Base-by-base conservation (phyloP, 1,284 basidiomycete genomes). In the Fomes fomentarius region DNA sequence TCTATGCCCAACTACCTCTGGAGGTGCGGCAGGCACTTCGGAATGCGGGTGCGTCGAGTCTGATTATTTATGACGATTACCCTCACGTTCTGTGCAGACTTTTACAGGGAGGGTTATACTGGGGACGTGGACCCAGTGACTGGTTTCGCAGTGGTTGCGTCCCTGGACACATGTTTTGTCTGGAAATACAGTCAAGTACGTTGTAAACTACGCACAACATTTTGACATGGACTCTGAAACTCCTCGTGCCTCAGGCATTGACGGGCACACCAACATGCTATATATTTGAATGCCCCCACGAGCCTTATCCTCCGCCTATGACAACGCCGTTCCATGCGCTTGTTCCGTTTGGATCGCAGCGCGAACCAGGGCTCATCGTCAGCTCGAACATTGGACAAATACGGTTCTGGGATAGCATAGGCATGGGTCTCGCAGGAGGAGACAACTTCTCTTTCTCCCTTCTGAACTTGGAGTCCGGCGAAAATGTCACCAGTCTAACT, bases 321-420 rank as follows among this genome's bases (percentile, higher is more conserved):
- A 60, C 73, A 12, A 79, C 83, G 22, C 87, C 89, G 11, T 80
- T 85, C 50, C 83, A 89, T 63, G 82, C 77, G 4, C 78, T 93
- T 14, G 81, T 93, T 19, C 88, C 91, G 12, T 83, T 83, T 65
- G 83, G 82, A 7, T 61, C 77, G n/a, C 76, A 81, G 22, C 80
- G 89, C 26, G 91, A 93, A 70, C 91, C 91, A 19, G 91, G 90
- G 22, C 79, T 93, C 31, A 81, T 93, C 42, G 77, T 93, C 34
- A 69, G 87, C 50, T 87, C 89, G 9, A 72, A 76, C 11, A 73
- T 75, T 3, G 91, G 91, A 2, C 75, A 82, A 58, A 74, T 87
- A 54, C 82, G 87, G 50, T 89, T 90, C 67, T 93, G 90, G 90
- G 85, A 90, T 52, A 89, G 86, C 61, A 86, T 93, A 47, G 85